These are phyloP conservation scores for Vitis hybrid DNA, from an alignment of 177 flowering plant species.

Conservation along the genomic window DNA sequence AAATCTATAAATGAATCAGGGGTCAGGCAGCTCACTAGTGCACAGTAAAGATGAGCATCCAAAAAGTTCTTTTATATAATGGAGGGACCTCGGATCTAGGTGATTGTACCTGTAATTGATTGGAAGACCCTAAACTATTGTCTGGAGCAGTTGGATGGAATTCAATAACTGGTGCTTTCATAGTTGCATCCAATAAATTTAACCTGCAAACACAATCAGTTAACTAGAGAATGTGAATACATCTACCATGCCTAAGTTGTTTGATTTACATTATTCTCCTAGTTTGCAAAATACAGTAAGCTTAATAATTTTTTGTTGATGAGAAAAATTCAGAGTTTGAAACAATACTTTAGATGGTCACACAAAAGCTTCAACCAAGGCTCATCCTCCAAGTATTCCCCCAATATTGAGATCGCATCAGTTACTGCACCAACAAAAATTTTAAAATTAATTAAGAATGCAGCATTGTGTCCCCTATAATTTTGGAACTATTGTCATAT, in stretches of 20 bases:
- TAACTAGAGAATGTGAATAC: conserved; percentile 3
- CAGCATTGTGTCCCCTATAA: no score
- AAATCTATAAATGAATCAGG: not conserved
- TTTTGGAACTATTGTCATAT: no score
- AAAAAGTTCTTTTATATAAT: not conserved
- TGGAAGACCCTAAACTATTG: conserved; percentile 24
- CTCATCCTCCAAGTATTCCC: conserved; percentile 79
- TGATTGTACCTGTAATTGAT: conserved; percentile 34
- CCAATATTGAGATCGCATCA: conserved; percentile 68
- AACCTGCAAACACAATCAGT: conserved; percentile 37
- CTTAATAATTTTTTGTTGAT: not conserved
- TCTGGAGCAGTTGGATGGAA: conserved; percentile 20
- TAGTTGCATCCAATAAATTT: conserved; percentile 30
- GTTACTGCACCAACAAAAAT: conserved; percentile 39
- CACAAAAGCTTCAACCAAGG: conserved; percentile 80
- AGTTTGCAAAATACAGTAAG: not conserved
- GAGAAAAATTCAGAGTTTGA: not conserved
- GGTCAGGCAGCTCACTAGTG: not conserved
- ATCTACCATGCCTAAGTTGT: not conserved
- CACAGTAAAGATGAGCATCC: not conserved
- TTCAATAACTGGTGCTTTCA: conserved; percentile 21
- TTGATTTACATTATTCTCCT: not conserved
- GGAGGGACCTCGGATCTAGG: not conserved
- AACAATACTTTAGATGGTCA: conserved; percentile 50
- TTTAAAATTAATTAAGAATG: not conserved